These are phyloP conservation scores for Sugiyamaella mastotermitis DNA, from an alignment of 805 yeast species.

Conservation along the genomic window DNA sequence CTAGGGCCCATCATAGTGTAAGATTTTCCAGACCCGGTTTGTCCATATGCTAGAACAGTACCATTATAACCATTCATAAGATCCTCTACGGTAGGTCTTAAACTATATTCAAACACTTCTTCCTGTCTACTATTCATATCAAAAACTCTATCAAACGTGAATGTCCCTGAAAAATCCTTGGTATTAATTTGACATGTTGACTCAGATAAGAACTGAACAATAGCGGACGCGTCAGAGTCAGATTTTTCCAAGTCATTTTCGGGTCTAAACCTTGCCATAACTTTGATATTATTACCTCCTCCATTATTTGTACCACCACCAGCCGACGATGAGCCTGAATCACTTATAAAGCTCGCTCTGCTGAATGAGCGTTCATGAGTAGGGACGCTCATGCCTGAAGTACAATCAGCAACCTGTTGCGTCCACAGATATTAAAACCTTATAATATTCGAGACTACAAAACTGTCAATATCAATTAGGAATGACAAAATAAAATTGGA, in stretches of 20 bases:
- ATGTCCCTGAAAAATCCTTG: conserved; percentile 30
- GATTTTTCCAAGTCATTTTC: conserved; percentile 33
- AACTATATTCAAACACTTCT: conserved; percentile 53
- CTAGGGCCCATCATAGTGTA: conserved; percentile 67
- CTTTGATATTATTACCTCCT: conserved; percentile 53
- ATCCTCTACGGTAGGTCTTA: conserved; percentile 60
- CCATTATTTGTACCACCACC: too few relatives aligned
- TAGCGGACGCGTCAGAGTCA: conserved; percentile 16
- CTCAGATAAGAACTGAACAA: conserved; percentile 22
- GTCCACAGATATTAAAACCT: too few relatives aligned
- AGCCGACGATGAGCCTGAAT: too few relatives aligned
- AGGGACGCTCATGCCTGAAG: too few relatives aligned
- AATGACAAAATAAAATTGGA: too few relatives aligned
- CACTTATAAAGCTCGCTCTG: conserved; percentile 8
- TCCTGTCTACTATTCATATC: conserved; percentile 44
- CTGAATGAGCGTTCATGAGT: conserved; percentile 8
- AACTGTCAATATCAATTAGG: too few relatives aligned
- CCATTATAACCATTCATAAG: conserved; percentile 72
- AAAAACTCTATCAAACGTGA: conserved; percentile 65
- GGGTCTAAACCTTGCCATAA: conserved; percentile 70
- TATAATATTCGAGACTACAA: too few relatives aligned
- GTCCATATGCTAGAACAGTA: conserved; percentile 73
- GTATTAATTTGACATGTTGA: conserved; percentile 23
- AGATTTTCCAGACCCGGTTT: conserved; percentile 72
- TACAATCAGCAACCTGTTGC: too few relatives aligned